phyloP scores from a whole-genome alignment of 1,284 basidiomycete species.

The Salmacisia buchloeana region DNA sequence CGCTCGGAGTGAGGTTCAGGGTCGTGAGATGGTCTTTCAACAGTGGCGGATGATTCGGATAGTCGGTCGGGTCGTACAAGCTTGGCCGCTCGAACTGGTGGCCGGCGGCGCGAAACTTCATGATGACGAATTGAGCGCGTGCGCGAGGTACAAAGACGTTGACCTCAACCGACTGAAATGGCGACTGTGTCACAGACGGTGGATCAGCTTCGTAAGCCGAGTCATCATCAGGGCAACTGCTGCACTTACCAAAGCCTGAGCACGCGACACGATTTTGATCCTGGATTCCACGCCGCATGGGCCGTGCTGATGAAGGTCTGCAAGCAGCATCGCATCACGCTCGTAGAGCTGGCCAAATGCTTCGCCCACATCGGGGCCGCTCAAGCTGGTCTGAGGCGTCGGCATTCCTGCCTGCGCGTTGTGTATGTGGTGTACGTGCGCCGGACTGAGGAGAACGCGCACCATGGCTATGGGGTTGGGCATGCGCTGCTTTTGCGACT shows the following conservation, averaged over 20 bases:
- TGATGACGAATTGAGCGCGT: slow-evolving; percentile 19
- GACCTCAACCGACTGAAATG: slow-evolving; percentile 18
- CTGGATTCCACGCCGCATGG: not conserved
- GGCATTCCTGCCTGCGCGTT: slow-evolving; percentile 12
- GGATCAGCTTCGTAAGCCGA: not conserved
- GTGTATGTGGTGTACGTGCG: not conserved
- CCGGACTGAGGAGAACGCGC: not conserved
- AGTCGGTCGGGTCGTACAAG: slow-evolving; percentile 58
- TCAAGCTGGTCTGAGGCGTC: too few species aligned
- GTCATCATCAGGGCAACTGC: not conserved
- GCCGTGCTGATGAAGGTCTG: not conserved
- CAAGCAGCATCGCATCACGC: not conserved
- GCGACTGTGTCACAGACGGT: not conserved
- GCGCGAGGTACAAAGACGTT: slow-evolving; percentile 24
- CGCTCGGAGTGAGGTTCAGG: slow-evolving; percentile 59
- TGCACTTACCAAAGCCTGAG: slow-evolving; percentile 3
- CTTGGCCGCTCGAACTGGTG: slow-evolving; percentile 22
- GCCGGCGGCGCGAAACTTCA: slow-evolving; percentile 6
- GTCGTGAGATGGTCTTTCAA: slow-evolving; percentile 56
- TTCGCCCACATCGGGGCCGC: not conserved
- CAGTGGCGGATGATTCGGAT: slow-evolving; percentile 64
- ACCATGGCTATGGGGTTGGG: slow-evolving; percentile 6
- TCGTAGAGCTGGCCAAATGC: not conserved
- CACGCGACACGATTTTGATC: slow-evolving; percentile 11
- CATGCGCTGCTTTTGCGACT: slow-evolving; percentile 4